Evolutionary conservation across 495 filamentous ascomycete species (phyloP).

Genomic region (Apiosordaria backusii): DNA sequence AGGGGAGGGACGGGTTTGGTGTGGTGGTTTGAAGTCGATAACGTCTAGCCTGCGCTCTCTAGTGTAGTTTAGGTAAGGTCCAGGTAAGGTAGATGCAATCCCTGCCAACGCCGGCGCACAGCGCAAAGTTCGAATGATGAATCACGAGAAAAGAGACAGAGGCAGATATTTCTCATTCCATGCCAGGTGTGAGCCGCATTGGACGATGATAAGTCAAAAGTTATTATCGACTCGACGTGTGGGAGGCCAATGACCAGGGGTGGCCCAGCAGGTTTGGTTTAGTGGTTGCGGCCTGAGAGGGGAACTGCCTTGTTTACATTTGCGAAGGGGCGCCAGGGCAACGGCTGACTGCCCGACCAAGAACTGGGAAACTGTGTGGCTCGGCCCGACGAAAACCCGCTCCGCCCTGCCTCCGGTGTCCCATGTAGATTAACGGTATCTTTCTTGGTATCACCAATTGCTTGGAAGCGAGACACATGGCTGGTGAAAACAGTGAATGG

Average conservation of each 20-base stretch:
- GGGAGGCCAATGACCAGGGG: constrained; percentile 5
- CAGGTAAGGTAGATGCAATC: neutral
- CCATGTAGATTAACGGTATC: neutral
- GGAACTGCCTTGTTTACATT: constrained; percentile 21
- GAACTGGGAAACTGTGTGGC: neutral
- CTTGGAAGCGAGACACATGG: neutral
- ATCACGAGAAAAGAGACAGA: constrained; percentile 5
- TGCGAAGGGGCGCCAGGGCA: constrained; percentile 15
- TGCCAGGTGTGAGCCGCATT: constrained; percentile 7
- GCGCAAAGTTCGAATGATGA: constrained; percentile 7
- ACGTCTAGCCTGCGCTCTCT: neutral
- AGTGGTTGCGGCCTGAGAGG: constrained; percentile 15
- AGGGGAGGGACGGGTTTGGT: neutral
- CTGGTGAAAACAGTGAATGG: neutral
- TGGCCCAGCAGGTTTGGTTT: neutral
- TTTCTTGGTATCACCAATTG: neutral
- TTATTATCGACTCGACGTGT: neutral
- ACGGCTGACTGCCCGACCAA: constrained; percentile 4
- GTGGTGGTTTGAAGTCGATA: neutral
- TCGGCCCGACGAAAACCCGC: constrained; percentile 17
- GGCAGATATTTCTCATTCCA: constrained; percentile 12
- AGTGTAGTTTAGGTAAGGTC: too few relatives aligned
- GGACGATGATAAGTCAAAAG: constrained; percentile 5
- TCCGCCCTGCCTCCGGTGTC: neutral
- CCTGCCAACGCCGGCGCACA: constrained; percentile 23